Base-by-base conservation (phyloP, 768 basidiomycete genomes). In the Russula abietina region DNA sequence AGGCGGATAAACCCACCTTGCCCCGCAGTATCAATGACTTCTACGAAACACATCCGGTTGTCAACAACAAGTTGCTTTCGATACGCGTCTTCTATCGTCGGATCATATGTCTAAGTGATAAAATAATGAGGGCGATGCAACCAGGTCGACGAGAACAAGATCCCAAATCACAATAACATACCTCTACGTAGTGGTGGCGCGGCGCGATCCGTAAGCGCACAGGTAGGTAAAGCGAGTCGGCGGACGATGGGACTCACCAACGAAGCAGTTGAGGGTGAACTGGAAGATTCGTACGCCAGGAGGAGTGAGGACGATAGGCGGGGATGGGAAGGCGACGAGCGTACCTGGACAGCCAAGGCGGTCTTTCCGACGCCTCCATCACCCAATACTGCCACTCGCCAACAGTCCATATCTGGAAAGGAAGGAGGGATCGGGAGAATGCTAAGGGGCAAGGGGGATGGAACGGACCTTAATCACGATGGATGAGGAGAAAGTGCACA, bases 311-410 rank as follows among this genome's bases (percentile, higher is more conserved):
- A 28, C 41, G 17, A 22, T 53, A 28, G 32, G 26, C 41, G 49
- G 12, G 26, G 43, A 28, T 26, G 46, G 57, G 39, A 43, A 53
- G 48, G 33, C 5, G 36, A n/a, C 24, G 30, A n/a, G 78, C 88
- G 64, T 69, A 91, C 93, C 81, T 97, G 94, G 51, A 97, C 93
- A 67, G 94, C 93, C 71, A 98, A 76, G 43, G 94, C 94, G 62
- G 94, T 97, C 81, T 98, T 98, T 61, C 94, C 94, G 53, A 98
- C 94, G 77, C 94, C 94, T 76, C 94, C 94, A 77, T 98, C 94
- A 67, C 94, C 94, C 62, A 97, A 83, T 68, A 97, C 92, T 65
- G 94, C 93, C 69, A 97, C 89, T 80, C 93, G 88, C 91, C 91
- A 93, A 74, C 87, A 88, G 79, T 93, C 91, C 91, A 93, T 93